These are phyloP conservation scores for Helianthus tuberosus DNA, from an alignment of 129 eudicot species.

Conservation along the genomic window DNA sequence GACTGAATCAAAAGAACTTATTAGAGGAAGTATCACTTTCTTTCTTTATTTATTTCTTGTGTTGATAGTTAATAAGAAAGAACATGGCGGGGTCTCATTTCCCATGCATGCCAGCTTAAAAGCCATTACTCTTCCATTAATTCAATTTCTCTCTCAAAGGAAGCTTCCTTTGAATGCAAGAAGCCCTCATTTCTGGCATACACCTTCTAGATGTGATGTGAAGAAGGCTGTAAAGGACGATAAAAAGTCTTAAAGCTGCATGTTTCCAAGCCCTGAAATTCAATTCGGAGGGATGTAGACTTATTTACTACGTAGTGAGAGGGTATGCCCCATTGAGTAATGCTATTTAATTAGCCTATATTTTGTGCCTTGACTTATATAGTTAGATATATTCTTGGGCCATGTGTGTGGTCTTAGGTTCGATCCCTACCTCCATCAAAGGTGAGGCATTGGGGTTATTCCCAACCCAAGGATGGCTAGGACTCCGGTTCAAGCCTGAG, in stretches of 20 bases:
- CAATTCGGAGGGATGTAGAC: constrained; percentile 10
- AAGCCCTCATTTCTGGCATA: constrained; percentile 21
- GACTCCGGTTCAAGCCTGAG: too few species aligned
- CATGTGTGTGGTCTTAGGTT: too few species aligned
- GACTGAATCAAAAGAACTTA: not conserved
- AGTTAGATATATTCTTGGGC: not conserved
- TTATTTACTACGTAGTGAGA: not conserved
- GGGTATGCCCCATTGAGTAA: not conserved
- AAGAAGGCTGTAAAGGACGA: constrained; percentile 36
- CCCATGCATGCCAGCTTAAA: constrained; percentile 40
- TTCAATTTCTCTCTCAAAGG: constrained; percentile 13
- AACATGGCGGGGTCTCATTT: constrained; percentile 36
- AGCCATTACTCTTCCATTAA: constrained; percentile 21
- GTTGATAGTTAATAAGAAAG: constrained; percentile 22
- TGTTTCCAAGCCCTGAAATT: constrained; percentile 17
- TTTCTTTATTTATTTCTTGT: constrained; percentile 11
- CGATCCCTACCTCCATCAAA: too few species aligned
- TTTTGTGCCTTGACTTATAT: too few species aligned
- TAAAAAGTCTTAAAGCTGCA: constrained; percentile 20
- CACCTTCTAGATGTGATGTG: constrained; percentile 28
- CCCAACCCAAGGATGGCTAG: too few species aligned
- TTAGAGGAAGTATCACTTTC: not conserved
- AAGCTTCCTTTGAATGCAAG: constrained; percentile 34
- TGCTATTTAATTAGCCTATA: not conserved
- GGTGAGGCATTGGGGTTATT: too few species aligned